Base-by-base conservation (phyloP, 2,329 filamentous ascomycete genomes). In the Didymosphaeria variabile region DNA sequence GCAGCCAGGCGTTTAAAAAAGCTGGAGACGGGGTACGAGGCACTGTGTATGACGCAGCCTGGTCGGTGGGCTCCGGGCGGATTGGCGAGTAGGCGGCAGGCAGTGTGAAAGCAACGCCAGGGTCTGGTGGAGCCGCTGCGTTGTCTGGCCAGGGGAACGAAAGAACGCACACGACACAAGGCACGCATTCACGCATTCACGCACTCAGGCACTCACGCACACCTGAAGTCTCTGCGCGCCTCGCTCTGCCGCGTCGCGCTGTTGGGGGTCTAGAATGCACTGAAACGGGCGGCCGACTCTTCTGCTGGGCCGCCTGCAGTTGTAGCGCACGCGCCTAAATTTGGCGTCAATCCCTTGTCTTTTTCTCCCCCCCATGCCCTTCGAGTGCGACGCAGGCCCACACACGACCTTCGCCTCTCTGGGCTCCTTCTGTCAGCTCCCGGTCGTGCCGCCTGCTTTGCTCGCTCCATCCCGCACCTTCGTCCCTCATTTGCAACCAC, bases 351-450 rank as follows among this genome's bases (percentile, higher is more conserved):
- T 12, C 45, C 19, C 50, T 19, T 40, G 32, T 58, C 40, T 45
- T 34, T 49, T 34, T 54, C 51, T 42, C 50, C 54, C 49, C 49
- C 49, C 54, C 51, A 29, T 21, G 52, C 26, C 38, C 17, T 29
- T 26, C 9, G 47, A 34, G 47, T 50, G n/a, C 29, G 4, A 34
- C 47, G 13, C 47, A 50, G 47, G 47, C 29, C 55, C 55, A 57
- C 38, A n/a, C 29, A 19, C 32, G 5, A 47, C 32, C 52, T 53
- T 42, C 51, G 55, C 66, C 26, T 55, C 15, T 62, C 58, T 54
- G 32, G 52, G 12, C 59, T 42, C 47, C 60, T 34, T 62, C 62
- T 55, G 63, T 62, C 57, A 62, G 60, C 34, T 45, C 52, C 61
- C 32, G 46, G 13, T 15, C 32, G 10, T 40, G 46, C 36, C 55